These are phyloP conservation scores for Climacium dendroides DNA, from an alignment of 225 moss, liverwort and hornwort genomes.

Conservation along the genomic window DNA sequence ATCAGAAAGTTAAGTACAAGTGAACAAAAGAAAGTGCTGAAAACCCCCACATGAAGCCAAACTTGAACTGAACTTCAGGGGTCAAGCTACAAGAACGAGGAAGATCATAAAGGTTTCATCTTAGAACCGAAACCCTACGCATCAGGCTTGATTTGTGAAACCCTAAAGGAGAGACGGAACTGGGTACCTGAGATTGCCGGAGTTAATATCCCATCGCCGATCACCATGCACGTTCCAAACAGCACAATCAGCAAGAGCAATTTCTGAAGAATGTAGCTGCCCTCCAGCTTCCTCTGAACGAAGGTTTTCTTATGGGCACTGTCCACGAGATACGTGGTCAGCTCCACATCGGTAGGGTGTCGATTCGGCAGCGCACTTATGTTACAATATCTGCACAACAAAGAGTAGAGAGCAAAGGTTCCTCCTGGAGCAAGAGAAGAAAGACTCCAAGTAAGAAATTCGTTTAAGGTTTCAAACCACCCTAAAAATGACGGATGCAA, in stretches of 20 bases:
- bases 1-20: not conserved
- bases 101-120: not conserved
- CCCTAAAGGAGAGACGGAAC: not conserved
- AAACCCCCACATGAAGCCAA: too few relatives aligned
- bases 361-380: constrained; percentile 74
- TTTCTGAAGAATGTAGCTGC: constrained; percentile 56
- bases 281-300: constrained; percentile 49
- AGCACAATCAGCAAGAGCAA: constrained; percentile 59
- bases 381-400: constrained; percentile 75
- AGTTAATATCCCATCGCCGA: constrained; percentile 89
- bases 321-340: constrained; percentile 53
- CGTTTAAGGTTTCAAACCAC: not conserved
- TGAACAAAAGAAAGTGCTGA: not conserved
- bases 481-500: not conserved
- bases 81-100: not conserved
- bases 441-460: not conserved
- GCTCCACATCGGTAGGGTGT: constrained; percentile 77
- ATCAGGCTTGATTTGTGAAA: not conserved
- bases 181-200: constrained; percentile 86
- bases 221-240: constrained; percentile 93
- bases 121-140: not conserved
- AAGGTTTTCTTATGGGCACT: constrained; percentile 10
- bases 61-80: not conserved
- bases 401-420: constrained; percentile 86
- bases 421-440: constrained; percentile 47